Percentiles rank a stretch among this genome's conserved stretches.
phyloP scores from a whole-genome alignment of 176 grass and related monocot species.

The Cenchrus purpureus region DNA sequence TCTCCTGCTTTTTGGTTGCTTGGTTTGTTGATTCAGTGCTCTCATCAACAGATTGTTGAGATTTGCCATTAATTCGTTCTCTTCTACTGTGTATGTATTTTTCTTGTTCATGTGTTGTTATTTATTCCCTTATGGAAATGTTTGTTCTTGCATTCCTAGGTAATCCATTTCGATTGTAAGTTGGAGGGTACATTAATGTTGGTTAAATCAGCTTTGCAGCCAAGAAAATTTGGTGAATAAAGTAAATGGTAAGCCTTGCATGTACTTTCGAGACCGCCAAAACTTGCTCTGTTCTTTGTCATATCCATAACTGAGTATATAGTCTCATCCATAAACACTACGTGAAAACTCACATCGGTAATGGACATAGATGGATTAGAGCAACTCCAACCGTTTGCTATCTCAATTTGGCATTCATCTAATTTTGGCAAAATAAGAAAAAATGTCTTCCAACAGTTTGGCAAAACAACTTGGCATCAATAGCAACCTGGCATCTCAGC shows the following conservation, averaged over 20 bases:
- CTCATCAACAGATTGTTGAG: not conserved
- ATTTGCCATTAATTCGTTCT: conserved; percentile 11
- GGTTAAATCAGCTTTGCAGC: not conserved
- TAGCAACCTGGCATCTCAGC: no score
- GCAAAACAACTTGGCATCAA: no score
- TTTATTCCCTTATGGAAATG: not conserved
- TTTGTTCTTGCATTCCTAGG: not conserved
- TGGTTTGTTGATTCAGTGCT: not conserved
- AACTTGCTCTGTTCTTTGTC: not conserved
- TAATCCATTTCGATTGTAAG: conserved; percentile 10
- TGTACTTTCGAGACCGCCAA: no score
- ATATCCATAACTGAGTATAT: no score
- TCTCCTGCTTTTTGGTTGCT: conserved; percentile 10
- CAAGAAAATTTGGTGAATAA: conserved; percentile 15
- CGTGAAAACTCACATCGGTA: no score
- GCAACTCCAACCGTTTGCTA: no score
- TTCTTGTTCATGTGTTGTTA: conserved; percentile 3
- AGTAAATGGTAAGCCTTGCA: not conserved
- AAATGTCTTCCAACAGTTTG: no score
- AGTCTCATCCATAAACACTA: no score
- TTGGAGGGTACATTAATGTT: not conserved
- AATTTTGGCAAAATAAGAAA: no score
- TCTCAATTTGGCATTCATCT: no score
- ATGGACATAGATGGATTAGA: no score
- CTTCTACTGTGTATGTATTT: conserved; percentile 4